A percentile compares a stretch with the other conserved stretches of the same genome.
Evolutionary conservation across 352 stramenopile genomes (phyloP).

Genomic region (Salisapilia sapeloensis): DNA sequence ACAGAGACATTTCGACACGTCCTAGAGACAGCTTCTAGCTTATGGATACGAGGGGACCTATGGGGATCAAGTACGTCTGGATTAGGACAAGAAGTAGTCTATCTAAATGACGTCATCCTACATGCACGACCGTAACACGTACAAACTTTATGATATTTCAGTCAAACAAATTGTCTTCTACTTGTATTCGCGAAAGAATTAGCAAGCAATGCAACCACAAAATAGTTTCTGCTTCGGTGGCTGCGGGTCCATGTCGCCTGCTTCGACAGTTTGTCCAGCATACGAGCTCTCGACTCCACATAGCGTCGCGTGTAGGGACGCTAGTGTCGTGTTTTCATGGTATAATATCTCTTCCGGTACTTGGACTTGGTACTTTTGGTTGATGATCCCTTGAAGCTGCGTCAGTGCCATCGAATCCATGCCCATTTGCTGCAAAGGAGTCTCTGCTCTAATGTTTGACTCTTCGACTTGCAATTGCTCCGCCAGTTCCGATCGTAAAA

Average conservation of each 20-base stretch:
- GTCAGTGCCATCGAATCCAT: constrained; percentile 91
- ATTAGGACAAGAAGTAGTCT: constrained; percentile 47
- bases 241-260: constrained; percentile 1
- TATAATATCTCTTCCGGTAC: constrained; percentile 90
- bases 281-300: constrained; percentile 17
- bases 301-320: constrained; percentile 58
- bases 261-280: constrained; percentile 3
- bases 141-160: not conserved
- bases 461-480: constrained; percentile 34
- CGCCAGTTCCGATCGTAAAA: constrained; percentile 39
- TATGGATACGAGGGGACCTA: constrained; percentile 54
- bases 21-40: constrained; percentile 9
- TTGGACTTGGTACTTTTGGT: constrained; percentile 77
- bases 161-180: not conserved
- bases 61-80: constrained; percentile 19
- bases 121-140: constrained; percentile 14
- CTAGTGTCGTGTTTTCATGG: constrained; percentile 69
- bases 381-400: constrained; percentile 90
- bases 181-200: constrained; percentile 2
- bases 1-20: constrained; percentile 12
- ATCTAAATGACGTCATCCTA: constrained; percentile 44
- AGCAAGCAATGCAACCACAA: constrained; percentile 63
- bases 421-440: constrained; percentile 50
- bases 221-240: constrained; percentile 35
- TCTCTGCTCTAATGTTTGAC: constrained; percentile 22